Base-by-base conservation (phyloP, 495 filamentous ascomycete genomes). In the Aspergillus mulundensis region DNA sequence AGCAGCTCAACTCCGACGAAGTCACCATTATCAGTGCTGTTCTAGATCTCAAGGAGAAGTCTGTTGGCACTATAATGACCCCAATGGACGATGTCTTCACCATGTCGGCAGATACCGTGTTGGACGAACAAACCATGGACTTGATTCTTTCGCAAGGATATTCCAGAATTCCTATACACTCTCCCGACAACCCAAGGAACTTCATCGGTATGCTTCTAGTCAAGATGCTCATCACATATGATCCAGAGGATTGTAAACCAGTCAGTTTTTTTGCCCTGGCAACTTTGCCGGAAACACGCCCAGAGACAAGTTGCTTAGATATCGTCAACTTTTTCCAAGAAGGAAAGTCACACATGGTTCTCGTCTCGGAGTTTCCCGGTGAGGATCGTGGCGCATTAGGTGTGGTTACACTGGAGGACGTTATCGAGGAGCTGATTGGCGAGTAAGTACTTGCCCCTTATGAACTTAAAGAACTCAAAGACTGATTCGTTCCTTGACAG, bases 271-370 rank as follows among this genome's bases (percentile, higher is more conserved):
- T 98, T 70, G 84, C 91, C 2, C 74, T 98, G 53, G 94, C 95
- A 28, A 97, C 94, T 0, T 78, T 98, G 0, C 95, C 95, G 3
- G 94, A 98, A 70, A 98, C 94, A 3, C 82, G 89, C 8, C 89
- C 95, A 0, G 90, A 96, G 61, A 97, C 94, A 0, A 95, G 91
- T 69, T 98, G 94, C 67, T 74, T 98, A 40, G 94, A 98, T 66
- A 98, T 97, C 60, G 87, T 98, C 68, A 98, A 98, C 74, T 98
- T 96, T 73, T 98, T 98, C 75, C 94, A 98, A 68, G 93, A 98
- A 73, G 94, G 94, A 50, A 97, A 97, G 68, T 95, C 91, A 10
- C 94, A 98, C 70, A 97, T 98, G 95, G 93, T 97, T 10, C 79
- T 98, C 23, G 92, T 97, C 10, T 96, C 91, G 7, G 88, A 95